phyloP scores from a whole-genome alignment of 1,284 basidiomycete species.

The Leccinum subspadiceum region DNA sequence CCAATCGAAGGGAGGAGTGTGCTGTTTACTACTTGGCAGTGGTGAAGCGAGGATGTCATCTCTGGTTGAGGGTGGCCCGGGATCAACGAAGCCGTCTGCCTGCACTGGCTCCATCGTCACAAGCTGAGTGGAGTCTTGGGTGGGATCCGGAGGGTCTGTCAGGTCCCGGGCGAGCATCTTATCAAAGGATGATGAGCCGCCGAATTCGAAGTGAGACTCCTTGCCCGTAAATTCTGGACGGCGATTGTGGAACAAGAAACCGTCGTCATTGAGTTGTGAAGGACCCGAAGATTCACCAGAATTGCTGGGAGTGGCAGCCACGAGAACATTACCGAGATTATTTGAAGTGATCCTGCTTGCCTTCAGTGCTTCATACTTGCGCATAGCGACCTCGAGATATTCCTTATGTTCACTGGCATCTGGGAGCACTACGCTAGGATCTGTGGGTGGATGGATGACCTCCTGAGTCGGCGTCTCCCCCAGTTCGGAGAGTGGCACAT shows the following conservation, averaged over 20 bases:
- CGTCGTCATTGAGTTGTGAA: slow-evolving; percentile 13
- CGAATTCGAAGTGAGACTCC: slow-evolving; percentile 26
- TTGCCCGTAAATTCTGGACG: slow-evolving; percentile 11
- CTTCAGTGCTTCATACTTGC: slow-evolving; percentile 27
- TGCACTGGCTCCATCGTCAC: slow-evolving; percentile 2
- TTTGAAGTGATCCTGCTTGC: slow-evolving; percentile 12
- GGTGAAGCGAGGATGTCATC: slow-evolving; percentile 2
- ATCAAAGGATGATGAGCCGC: slow-evolving; percentile 32
- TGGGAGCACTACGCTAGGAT: slow-evolving; percentile 21
- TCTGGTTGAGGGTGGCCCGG: neutral
- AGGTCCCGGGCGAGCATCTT: slow-evolving; percentile 32
- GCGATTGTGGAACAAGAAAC: slow-evolving; percentile 12
- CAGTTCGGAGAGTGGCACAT: slow-evolving; percentile 57
- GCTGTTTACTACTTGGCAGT: slow-evolving; percentile 2
- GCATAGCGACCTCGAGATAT: slow-evolving; percentile 26
- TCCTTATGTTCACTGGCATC: slow-evolving; percentile 27
- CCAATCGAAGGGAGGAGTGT: slow-evolving; percentile 29
- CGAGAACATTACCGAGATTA: slow-evolving; percentile 37
- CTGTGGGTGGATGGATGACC: slow-evolving; percentile 23
- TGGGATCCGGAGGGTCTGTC: slow-evolving; percentile 21
- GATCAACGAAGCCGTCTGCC: neutral
- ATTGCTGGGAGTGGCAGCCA: slow-evolving; percentile 46
- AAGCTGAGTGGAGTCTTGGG: slow-evolving; percentile 30
- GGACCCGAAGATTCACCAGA: slow-evolving; percentile 24
- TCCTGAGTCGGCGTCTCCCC: slow-evolving; percentile 36